phyloP scores from a whole-genome alignment of 2,329 filamentous ascomycete genomes.

The Beauveria sp. region DNA sequence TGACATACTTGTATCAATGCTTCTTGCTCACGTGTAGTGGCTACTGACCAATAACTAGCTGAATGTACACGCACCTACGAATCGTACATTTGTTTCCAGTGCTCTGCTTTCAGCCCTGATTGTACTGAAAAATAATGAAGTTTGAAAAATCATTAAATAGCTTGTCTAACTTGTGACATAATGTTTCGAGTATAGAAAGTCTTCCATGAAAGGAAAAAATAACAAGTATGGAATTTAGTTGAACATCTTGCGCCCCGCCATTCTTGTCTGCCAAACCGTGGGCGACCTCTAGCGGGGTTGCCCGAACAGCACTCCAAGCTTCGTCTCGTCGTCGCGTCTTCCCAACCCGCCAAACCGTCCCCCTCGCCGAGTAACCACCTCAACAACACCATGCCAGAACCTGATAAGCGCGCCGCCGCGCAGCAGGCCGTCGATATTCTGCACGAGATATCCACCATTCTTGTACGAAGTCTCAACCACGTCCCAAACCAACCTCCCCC shows the following conservation, averaged over 20 bases:
- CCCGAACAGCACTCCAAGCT: not conserved
- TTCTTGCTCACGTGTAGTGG: not conserved
- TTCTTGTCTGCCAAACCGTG: not conserved
- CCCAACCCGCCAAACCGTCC: not conserved
- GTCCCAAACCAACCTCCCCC: not conserved
- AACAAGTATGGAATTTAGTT: too few species aligned
- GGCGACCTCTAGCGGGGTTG: not conserved
- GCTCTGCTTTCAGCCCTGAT: too few species aligned
- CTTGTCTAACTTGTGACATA: too few species aligned
- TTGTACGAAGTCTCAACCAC: constrained; percentile 49
- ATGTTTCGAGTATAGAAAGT: too few species aligned
- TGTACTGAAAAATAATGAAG: too few species aligned
- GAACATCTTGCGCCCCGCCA: not conserved
- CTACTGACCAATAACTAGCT: not conserved
- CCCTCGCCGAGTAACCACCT: not conserved
- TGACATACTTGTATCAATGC: not conserved
- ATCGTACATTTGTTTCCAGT: too few species aligned
- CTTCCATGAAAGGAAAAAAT: not conserved
- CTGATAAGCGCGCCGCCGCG: constrained; percentile 65
- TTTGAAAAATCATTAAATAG: too few species aligned
- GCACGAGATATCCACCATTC: constrained; percentile 78
- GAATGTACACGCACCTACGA: too few species aligned
- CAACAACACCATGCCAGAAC: constrained; percentile 37
- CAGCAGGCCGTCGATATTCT: constrained; percentile 78
- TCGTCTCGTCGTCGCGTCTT: not conserved